These are phyloP conservation scores for Fusarium sp. DNA, from an alignment of 2,329 filamentous ascomycete species.

Conservation along the genomic window DNA sequence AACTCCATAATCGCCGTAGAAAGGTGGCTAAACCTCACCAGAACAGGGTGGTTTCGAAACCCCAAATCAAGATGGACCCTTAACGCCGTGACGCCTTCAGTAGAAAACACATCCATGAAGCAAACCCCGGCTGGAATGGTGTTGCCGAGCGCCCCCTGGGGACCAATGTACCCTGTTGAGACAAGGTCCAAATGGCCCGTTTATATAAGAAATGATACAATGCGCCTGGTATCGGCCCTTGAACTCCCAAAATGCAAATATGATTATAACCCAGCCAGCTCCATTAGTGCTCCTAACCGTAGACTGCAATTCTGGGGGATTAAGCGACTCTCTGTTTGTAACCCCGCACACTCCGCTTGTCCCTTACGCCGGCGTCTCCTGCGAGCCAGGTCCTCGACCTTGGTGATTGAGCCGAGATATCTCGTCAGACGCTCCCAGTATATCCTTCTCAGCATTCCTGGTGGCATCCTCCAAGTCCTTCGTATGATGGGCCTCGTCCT, in stretches of 20 bases:
- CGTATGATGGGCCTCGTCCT: constrained; percentile 57
- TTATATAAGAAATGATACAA: constrained; percentile 41
- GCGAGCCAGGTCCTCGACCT: constrained; percentile 15
- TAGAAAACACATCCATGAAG: not conserved
- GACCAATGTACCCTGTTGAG: not conserved
- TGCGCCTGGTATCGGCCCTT: constrained; percentile 38
- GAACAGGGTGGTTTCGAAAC: constrained; percentile 5
- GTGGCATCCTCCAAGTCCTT: constrained; percentile 44
- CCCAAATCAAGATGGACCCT: constrained; percentile 1
- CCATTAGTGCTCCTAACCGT: constrained; percentile 41
- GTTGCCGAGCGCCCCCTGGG: constrained; percentile 5
- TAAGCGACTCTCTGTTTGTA: constrained; percentile 42
- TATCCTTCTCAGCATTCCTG: constrained; percentile 40
- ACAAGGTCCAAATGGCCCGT: constrained; percentile 11
- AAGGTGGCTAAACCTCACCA: not conserved
- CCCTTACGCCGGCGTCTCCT: constrained; percentile 24
- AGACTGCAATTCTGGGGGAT: constrained; percentile 32
- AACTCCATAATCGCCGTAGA: not conserved
- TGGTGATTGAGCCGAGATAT: constrained; percentile 20
- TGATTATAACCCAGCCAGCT: constrained; percentile 37
- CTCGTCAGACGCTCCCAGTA: constrained; percentile 22
- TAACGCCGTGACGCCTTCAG: constrained; percentile 23
- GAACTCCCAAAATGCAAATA: constrained; percentile 42
- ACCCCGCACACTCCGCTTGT: constrained; percentile 21
- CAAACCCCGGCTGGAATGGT: constrained; percentile 6